Evolutionary conservation across 2,329 filamentous ascomycete species (phyloP), one percentile per base, ranked within the genome.

Genomic region (Talaromyces sp.): DNA sequence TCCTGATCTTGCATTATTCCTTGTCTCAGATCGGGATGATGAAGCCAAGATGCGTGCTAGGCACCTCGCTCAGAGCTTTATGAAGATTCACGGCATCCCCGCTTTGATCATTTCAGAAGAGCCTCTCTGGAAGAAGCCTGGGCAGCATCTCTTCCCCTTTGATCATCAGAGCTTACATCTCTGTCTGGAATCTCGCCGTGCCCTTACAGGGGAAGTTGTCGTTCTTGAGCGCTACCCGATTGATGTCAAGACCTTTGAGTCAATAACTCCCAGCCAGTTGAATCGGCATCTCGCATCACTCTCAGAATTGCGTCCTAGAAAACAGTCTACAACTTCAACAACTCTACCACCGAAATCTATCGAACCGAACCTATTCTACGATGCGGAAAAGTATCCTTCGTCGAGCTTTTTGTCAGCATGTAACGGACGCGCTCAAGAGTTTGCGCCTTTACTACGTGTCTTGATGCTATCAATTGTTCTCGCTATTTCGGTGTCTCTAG

Each of bases 281-380:
- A 83, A 82, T 68, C 73, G 78, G 39, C 82, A 83, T 64, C 69
- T 83, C 27, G 79, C 80, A 35, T 81, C 77, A 25, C 72, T 82
- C 43, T 74, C 73, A 47, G 71, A 70, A 22, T 71, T 74, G 35
- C 74, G 74, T 65, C 70, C 73, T 25, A 74, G 62, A 73, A 72
- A 59, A 41, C 66, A 37, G 65, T 65, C 37, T 73, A 71, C 39
- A 63, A 69, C 31, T 66, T 67, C 22, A 7, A 67, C 70, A 22
- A 63, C 47, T 19, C 31, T 52, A n/a, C n/a, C 54, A 45, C n/a
- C 59, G 61, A 9, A 68, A 68, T 2, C 49, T 15, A 27, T 56
- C 9, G 58, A 56, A 6, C 39, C 64, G 43, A 65, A 70, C 25
- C 62, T 68, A 7, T 69, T 69, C 43, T 58, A 68, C 8, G 68